Percentiles rank a stretch among this genome's conserved stretches.
These are phyloP conservation scores for Mycosarcoma maydis DNA, from an alignment of 1,284 basidiomycete species.

Conservation along the genomic window DNA sequence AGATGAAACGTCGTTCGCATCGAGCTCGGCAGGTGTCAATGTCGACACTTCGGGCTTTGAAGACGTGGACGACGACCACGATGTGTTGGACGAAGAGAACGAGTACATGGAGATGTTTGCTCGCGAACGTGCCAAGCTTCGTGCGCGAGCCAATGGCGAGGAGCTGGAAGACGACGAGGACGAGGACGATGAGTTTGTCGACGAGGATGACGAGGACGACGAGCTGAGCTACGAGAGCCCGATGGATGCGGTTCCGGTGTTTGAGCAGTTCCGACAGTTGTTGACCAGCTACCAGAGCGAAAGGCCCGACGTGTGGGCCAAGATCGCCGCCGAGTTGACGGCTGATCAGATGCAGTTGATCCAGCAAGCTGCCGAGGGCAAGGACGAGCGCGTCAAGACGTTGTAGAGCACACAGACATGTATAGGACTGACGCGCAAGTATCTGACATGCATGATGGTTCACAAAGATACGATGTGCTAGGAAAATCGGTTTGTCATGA, in stretches of 20 bases:
- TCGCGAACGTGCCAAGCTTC: conserved; percentile 56
- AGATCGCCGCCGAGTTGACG: conserved; percentile 28
- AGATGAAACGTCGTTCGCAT: conserved; percentile 40
- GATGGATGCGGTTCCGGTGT: conserved; percentile 55
- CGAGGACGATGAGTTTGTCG: conserved; percentile 39
- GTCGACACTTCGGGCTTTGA: conserved; percentile 27
- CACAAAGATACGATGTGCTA: too few species aligned
- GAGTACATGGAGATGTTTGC: conserved; percentile 65
- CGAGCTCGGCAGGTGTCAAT: conserved; percentile 15
- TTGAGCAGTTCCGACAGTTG: conserved; percentile 55
- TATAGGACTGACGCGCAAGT: too few species aligned
- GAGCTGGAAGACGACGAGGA: conserved; percentile 49
- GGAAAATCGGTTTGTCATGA: too few species aligned
- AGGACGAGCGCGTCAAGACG: conserved; percentile 43
- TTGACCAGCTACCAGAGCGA: conserved; percentile 44
- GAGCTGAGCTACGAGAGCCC: conserved; percentile 60
- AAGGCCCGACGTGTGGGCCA: conserved; percentile 39
- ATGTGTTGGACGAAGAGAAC: conserved; percentile 65
- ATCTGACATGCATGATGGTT: too few species aligned
- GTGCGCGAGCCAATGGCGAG: conserved; percentile 47
- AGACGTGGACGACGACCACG: conserved; percentile 60
- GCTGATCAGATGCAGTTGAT: conserved; percentile 49
- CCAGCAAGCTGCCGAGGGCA: conserved; percentile 26
- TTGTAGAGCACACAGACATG: too few species aligned
- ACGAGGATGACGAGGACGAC: conserved; percentile 53